These are phyloP conservation scores for Oenanthe sinensis DNA, from an alignment of 129 eudicot species.

Conservation along the genomic window DNA sequence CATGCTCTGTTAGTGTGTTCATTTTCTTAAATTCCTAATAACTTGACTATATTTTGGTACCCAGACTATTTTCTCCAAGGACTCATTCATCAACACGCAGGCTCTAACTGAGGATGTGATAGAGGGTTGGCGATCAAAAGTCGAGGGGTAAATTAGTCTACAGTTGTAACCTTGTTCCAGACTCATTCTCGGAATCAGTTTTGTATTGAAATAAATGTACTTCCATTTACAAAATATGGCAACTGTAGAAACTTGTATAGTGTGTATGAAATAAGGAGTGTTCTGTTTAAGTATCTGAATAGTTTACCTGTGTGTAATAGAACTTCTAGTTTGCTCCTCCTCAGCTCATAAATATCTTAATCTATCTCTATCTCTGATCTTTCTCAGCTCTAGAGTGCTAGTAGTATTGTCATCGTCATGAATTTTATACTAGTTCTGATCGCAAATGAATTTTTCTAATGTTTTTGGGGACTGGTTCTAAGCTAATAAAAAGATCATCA, in stretches of 20 bases:
- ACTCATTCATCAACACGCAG: conserved; percentile 69
- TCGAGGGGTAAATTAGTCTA: conserved; percentile 41
- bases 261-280: neutral
- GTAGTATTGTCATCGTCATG: neutral
- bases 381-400: neutral
- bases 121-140: conserved; percentile 94
- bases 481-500: no score
- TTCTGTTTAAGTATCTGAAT: neutral
- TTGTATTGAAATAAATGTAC: neutral
- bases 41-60: neutral
- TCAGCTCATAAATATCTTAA: no score
- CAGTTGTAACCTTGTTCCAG: neutral
- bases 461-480: no score
- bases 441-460: no score
- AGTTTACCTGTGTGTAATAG: neutral
- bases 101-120: conserved; percentile 65
- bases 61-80: conserved; percentile 48
- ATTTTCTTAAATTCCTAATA: neutral
- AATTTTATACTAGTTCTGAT: no score
- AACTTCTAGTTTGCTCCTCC: neutral
- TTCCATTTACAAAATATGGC: neutral
- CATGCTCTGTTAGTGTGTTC: neutral
- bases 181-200: neutral
- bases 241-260: neutral
- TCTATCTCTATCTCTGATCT: neutral